Evolutionary conservation across 2,329 filamentous ascomycete species (phyloP).

Genomic region (Corinectria fuckeliana): DNA sequence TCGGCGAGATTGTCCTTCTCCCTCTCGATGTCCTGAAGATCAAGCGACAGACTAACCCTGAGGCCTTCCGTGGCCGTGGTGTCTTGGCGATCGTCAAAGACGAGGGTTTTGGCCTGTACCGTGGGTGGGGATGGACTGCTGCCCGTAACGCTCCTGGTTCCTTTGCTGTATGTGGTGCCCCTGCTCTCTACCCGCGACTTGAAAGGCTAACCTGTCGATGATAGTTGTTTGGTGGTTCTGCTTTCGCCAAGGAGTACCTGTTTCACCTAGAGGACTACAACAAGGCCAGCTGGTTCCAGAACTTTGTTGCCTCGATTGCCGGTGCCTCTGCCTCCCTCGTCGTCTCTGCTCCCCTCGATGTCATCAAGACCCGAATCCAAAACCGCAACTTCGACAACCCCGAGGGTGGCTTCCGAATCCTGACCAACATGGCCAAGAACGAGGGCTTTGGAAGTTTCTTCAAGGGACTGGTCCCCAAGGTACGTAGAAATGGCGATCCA

Average conservation of each 20-base stretch:
- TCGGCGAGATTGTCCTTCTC: conserved; percentile 94
- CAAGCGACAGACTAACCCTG: conserved; percentile 98
- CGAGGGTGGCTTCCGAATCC: conserved; percentile 89
- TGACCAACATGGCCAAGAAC: conserved; percentile 90
- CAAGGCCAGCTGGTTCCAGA: conserved; percentile 90
- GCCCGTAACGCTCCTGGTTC: conserved; percentile 96
- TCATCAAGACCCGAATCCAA: conserved; percentile 98
- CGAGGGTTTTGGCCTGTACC: conserved; percentile 94
- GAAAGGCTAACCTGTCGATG: conserved; percentile 26
- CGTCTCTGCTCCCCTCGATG: conserved; percentile 94
- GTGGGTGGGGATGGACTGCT: conserved; percentile 97
- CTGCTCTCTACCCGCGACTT: neutral
- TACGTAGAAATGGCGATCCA: conserved; percentile 43
- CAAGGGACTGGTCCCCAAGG: conserved; percentile 95
- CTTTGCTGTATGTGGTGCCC: conserved; percentile 80
- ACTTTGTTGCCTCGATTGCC: conserved; percentile 95
- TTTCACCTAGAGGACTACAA: conserved; percentile 95
- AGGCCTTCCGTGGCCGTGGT: conserved; percentile 94
- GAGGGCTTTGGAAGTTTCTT: conserved; percentile 91
- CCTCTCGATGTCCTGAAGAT: conserved; percentile 98
- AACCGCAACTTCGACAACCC: conserved; percentile 99
- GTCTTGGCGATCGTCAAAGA: conserved; percentile 88
- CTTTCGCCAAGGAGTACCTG: conserved; percentile 96
- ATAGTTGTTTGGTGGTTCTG: conserved; percentile 96
- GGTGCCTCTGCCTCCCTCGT: conserved; percentile 95